A percentile compares a stretch with the other conserved stretches of the same genome.
These are phyloP conservation scores for Xylaria sp. DNA, from an alignment of 2,329 filamentous ascomycete genomes.

Conservation along the genomic window DNA sequence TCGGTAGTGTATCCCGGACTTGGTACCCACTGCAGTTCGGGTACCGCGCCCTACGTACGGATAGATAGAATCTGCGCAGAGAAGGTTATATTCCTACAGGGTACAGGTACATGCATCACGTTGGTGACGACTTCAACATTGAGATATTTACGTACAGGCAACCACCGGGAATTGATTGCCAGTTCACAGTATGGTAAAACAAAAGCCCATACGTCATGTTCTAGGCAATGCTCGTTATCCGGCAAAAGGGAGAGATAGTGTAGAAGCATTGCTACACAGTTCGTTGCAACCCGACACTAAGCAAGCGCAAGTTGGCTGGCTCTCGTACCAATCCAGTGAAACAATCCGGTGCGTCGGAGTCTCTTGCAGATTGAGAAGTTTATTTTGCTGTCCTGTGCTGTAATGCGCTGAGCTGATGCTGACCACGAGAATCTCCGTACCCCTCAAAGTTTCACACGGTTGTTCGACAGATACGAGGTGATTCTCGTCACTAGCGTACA, in stretches of 20 bases:
- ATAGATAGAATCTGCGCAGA: not conserved
- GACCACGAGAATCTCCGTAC: slow-evolving; percentile 1
- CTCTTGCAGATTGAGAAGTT: too few relatives aligned
- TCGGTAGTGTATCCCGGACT: not conserved
- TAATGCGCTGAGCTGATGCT: not conserved
- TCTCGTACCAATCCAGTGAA: not conserved
- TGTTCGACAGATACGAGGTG: slow-evolving; percentile 22
- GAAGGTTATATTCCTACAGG: not conserved
- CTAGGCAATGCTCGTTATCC: not conserved
- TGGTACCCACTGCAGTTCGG: not conserved
- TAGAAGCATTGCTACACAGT: not conserved
- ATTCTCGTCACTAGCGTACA: slow-evolving; percentile 4
- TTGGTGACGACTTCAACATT: not conserved
- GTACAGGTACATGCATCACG: not conserved
- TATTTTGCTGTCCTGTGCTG: not conserved
- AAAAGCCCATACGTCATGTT: not conserved
- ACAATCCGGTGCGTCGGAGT: slow-evolving; percentile 1
- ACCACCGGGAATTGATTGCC: too few relatives aligned
- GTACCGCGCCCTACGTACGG: not conserved
- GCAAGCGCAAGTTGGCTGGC: not conserved
- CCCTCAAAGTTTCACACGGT: slow-evolving; percentile 24
- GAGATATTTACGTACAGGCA: not conserved
- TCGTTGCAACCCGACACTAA: not conserved
- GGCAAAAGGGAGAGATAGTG: not conserved
- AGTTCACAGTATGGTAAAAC: too few relatives aligned